phyloP scores from a whole-genome alignment of 1,284 basidiomycete genomes.

The Ganoderma lingzhi region DNA sequence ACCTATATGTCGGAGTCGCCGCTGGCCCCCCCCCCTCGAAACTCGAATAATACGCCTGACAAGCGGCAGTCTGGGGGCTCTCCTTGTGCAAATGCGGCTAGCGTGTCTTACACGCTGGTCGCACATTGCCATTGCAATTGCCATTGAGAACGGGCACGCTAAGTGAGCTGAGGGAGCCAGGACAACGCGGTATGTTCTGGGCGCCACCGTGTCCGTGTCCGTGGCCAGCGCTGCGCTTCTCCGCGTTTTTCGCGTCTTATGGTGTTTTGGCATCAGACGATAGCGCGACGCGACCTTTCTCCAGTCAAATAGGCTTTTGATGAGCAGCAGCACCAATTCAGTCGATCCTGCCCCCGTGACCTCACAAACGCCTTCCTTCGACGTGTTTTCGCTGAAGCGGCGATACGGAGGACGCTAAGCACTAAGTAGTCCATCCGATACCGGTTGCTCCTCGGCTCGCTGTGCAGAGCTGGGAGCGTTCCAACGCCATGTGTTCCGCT shows the following conservation, averaged over 20 bases:
- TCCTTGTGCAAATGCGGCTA: background rate
- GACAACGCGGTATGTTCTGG: background rate
- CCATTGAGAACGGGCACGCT: background rate
- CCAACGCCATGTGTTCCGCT: background rate
- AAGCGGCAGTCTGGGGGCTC: background rate
- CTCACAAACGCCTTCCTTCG: background rate
- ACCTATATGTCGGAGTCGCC: background rate
- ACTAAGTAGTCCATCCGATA: background rate
- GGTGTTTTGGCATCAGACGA: conserved; percentile 5
- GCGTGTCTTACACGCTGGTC: background rate
- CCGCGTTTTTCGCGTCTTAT: conserved; percentile 5
- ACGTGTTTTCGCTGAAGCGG: background rate
- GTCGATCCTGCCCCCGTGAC: background rate
- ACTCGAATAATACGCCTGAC: background rate
- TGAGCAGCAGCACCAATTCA: background rate
- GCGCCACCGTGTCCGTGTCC: background rate
- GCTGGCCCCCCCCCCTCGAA: background rate
- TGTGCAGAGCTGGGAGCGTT: background rate
- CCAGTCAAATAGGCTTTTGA: conserved; percentile 1
- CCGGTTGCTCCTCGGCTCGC: background rate
- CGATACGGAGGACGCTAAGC: background rate
- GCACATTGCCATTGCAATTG: background rate
- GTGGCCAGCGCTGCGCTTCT: background rate
- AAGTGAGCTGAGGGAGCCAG: background rate
- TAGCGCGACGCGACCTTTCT: background rate